phyloP scores from a whole-genome alignment of 169 alveolate genomes.

The Plasmodium inui region DNA sequence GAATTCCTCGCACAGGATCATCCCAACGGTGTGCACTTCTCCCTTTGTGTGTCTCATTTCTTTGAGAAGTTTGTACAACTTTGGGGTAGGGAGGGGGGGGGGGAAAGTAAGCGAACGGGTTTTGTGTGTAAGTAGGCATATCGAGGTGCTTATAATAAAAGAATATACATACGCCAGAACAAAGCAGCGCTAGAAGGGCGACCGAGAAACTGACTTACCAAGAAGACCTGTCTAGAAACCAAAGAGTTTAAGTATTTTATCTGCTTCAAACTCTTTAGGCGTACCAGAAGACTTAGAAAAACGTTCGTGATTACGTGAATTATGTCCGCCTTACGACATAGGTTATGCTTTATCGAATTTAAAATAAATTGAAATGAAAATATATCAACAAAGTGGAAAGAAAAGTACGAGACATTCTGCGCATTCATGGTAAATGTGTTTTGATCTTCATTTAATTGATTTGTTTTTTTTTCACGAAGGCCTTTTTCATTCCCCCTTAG shows the following conservation, averaged over 20 bases:
- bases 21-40: not conserved
- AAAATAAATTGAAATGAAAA: conserved; percentile 25
- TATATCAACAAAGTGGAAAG: conserved; percentile 61
- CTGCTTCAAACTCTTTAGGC: conserved; percentile 15
- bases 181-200: not conserved
- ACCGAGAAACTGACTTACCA: not conserved
- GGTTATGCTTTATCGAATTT: conserved; percentile 18
- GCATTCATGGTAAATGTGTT: not conserved
- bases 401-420: conserved; percentile 19
- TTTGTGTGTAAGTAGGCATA: not conserved
- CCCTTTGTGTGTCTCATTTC: not conserved
- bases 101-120: not conserved
- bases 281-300: conserved; percentile 15
- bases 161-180: not conserved
- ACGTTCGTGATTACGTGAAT: conserved; percentile 24
- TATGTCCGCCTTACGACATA: conserved; percentile 6
- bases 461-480: not conserved
- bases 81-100: not conserved
- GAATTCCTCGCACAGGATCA: conserved; percentile 28
- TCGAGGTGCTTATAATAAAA: not conserved
- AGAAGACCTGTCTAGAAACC: conserved; percentile 17
- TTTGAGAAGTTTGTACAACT: conserved; percentile 15
- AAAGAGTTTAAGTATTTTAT: not conserved
- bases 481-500: not conserved
- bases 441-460: not conserved